Evolutionary conservation across 331 rosid species (phyloP).

Genomic region (Phaseolus coccineus): DNA sequence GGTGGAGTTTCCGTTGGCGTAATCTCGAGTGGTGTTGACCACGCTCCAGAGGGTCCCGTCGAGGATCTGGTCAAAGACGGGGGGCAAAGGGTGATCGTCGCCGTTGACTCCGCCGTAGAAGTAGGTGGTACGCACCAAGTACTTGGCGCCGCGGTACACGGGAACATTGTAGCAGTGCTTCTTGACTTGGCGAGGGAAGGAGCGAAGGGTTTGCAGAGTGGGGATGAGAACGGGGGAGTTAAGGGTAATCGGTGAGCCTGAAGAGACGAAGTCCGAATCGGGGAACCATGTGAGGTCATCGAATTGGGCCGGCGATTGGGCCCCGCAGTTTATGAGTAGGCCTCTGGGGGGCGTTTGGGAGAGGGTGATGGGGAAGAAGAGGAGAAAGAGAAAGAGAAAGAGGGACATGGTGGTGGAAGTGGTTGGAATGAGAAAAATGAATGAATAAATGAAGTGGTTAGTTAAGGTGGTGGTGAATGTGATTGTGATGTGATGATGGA

Average conservation of each 20-base stretch:
- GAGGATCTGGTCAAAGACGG: slow-evolving; percentile 88
- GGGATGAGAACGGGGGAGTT: slow-evolving; percentile 45
- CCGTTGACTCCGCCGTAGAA: slow-evolving; percentile 78
- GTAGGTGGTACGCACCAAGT: slow-evolving; percentile 75
- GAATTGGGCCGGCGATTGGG: slow-evolving; percentile 41
- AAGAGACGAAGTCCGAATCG: slow-evolving; percentile 56
- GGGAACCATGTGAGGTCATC: slow-evolving; percentile 66
- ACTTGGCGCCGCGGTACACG: slow-evolving; percentile 63
- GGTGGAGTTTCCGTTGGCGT: slow-evolving; percentile 46
- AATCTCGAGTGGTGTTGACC: slow-evolving; percentile 78
- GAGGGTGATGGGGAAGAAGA: slow-evolving; percentile 47
- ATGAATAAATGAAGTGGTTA: not conserved
- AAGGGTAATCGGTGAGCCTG: slow-evolving; percentile 59
- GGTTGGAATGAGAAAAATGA: not conserved
- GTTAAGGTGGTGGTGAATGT: not conserved
- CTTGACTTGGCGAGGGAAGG: slow-evolving; percentile 58
- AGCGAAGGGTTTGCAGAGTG: slow-evolving; percentile 66
- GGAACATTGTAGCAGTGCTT: slow-evolving; percentile 71
- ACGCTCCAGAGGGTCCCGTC: slow-evolving; percentile 88
- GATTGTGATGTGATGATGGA: not conserved
- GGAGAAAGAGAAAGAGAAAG: slow-evolving; percentile 51
- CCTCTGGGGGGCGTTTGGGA: slow-evolving; percentile 64
- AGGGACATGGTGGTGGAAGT: slow-evolving; percentile 35
- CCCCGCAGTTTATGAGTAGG: slow-evolving; percentile 67
- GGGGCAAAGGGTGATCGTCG: slow-evolving; percentile 56